Evolutionary conservation across 768 basidiomycete genomes (phyloP).

Genomic region (Scleroderma bovista): DNA sequence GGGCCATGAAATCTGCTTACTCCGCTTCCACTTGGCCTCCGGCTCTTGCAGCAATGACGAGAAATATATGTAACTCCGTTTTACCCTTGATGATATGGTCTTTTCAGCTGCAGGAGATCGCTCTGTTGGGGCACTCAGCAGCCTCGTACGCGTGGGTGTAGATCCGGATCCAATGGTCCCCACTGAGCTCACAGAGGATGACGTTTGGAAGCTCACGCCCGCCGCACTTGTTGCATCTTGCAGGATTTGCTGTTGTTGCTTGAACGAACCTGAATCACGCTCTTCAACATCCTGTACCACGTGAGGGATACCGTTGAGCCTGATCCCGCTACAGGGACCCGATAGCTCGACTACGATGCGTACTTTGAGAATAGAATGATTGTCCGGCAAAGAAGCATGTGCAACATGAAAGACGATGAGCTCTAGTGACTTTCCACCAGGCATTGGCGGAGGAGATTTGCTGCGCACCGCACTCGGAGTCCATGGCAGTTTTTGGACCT

Average conservation of each 20-base stretch:
- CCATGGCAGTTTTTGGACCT: slow-evolving; percentile 73
- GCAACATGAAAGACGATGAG: slow-evolving; percentile 58
- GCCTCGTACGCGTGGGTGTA: slow-evolving; percentile 23
- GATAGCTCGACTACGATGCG: slow-evolving; percentile 77
- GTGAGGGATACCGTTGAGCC: slow-evolving; percentile 83
- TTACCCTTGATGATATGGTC: slow-evolving; percentile 78
- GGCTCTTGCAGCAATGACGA: slow-evolving; percentile 95
- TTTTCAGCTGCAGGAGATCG: slow-evolving; percentile 63
- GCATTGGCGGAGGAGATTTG: slow-evolving; percentile 28
- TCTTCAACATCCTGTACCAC: slow-evolving; percentile 59
- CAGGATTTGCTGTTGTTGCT: slow-evolving; percentile 49
- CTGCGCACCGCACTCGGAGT: slow-evolving; percentile 51
- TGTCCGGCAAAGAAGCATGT: slow-evolving; percentile 65
- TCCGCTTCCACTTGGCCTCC: slow-evolving; percentile 93
- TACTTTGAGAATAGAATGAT: slow-evolving; percentile 78
- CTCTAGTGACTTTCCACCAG: slow-evolving; percentile 39
- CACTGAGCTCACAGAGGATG: slow-evolving; percentile 52
- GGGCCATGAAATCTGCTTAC: slow-evolving; percentile 39
- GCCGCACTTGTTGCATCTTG: slow-evolving; percentile 68
- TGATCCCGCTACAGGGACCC: slow-evolving; percentile 65
- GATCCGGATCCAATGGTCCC: slow-evolving; percentile 39
- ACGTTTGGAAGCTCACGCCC: slow-evolving; percentile 61
- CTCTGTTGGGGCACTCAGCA: slow-evolving; percentile 38
- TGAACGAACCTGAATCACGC: slow-evolving; percentile 55
- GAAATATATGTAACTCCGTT: slow-evolving; percentile 96